Evolutionary conservation across 2,329 filamentous ascomycete species (phyloP).

Genomic region (Fusarium denticulatum): DNA sequence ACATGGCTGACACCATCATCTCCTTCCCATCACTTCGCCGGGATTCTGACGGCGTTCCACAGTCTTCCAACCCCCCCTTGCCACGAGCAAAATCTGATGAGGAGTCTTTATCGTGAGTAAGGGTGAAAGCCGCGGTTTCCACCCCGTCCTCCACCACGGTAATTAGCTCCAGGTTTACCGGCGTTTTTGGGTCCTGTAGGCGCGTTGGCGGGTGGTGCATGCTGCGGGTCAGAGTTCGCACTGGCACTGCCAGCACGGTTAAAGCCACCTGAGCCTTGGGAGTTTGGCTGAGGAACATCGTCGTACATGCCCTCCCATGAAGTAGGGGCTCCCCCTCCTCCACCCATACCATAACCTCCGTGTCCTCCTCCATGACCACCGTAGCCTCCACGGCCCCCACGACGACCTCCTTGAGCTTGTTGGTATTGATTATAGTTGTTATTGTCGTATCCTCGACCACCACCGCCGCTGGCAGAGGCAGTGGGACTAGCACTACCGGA

Average conservation of each 20-base stretch:
- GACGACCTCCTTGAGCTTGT: constrained; percentile 51
- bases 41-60: background rate
- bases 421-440: constrained; percentile 52
- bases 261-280: constrained; percentile 55
- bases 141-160: constrained; percentile 87
- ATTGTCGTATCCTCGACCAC: constrained; percentile 45
- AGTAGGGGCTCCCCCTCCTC: constrained; percentile 72
- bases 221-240: constrained; percentile 54
- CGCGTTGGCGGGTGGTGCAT: constrained; percentile 66
- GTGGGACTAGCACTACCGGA: constrained; percentile 35
- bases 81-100: background rate
- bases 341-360: constrained; percentile 49
- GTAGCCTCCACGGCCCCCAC: constrained; percentile 47
- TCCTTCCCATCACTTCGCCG: constrained; percentile 11
- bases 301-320: constrained; percentile 99
- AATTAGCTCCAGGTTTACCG: constrained; percentile 89
- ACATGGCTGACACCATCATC: constrained; percentile 1
- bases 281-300: constrained; percentile 85
- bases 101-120: constrained; percentile 60
- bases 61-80: background rate
- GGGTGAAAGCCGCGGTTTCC: constrained; percentile 82
- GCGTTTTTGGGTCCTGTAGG: constrained; percentile 97
- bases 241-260: constrained; percentile 54
- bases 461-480: constrained; percentile 36
- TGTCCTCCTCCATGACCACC: constrained; percentile 42